These are phyloP conservation scores for Eucalyptus lansdowneana DNA, from an alignment of 345 rosid genomes.

Conservation along the genomic window DNA sequence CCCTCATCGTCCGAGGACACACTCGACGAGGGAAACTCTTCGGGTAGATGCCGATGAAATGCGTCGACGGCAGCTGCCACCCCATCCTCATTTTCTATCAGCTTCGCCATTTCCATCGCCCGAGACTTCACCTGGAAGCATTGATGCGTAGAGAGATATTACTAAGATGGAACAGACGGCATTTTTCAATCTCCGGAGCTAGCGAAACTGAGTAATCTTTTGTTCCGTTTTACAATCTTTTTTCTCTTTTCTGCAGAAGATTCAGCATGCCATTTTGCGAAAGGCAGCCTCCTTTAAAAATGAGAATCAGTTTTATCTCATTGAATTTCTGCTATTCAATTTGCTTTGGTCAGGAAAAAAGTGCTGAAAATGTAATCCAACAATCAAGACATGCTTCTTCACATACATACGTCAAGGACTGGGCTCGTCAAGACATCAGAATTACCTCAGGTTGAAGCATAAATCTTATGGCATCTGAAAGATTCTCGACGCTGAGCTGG, in stretches of 20 bases:
- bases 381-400: not conserved
- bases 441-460: constrained; percentile 94
- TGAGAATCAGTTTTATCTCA: not conserved
- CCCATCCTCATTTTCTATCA: constrained; percentile 89
- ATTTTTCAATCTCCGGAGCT: not conserved
- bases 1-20: constrained; percentile 30
- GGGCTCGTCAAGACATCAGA: not conserved
- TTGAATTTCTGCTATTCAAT: not conserved
- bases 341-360: not conserved
- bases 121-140: constrained; percentile 54
- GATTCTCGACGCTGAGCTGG: constrained; percentile 67
- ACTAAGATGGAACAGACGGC: too few relatives aligned
- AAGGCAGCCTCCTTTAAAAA: not conserved
- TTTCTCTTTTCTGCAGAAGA: not conserved
- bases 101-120: constrained; percentile 59
- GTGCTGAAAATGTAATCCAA: not conserved
- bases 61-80: constrained; percentile 86
- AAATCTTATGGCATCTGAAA: constrained; percentile 62
- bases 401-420: not conserved
- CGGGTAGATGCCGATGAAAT: constrained; percentile 82
- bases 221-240: not conserved
- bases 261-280: not conserved
- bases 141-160: not conserved
- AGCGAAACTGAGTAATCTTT: not conserved
- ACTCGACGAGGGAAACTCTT: constrained; percentile 41